phyloP scores from a whole-genome alignment of 495 filamentous ascomycete genomes.

The Annulohypoxylon moriforme region DNA sequence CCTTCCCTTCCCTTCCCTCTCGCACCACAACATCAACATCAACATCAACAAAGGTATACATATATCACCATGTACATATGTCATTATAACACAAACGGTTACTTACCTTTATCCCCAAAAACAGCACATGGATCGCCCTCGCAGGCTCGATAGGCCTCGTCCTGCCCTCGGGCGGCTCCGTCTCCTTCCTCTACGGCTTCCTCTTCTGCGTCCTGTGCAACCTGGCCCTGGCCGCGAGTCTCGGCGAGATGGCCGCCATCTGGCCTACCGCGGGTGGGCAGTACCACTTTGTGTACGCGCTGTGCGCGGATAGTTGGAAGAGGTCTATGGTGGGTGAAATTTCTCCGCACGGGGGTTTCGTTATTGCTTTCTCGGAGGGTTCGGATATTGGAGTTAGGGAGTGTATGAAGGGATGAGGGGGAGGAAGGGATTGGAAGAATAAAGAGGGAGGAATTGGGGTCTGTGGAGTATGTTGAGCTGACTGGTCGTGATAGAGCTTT shows the following conservation, averaged over 20 bases:
- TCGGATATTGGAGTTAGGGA: neutral
- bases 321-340: constrained; percentile 41
- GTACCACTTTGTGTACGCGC: constrained; percentile 61
- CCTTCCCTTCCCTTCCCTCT: neutral
- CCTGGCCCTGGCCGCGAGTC: constrained; percentile 56
- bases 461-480: neutral
- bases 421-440: neutral
- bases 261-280: constrained; percentile 66
- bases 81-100: no score
- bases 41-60: no score
- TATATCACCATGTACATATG: neutral
- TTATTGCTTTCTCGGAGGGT: neutral
- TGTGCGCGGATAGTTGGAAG: constrained; percentile 50
- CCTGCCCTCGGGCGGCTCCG: constrained; percentile 49
- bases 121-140: constrained; percentile 52
- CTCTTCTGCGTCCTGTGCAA: constrained; percentile 56
- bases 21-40: no score
- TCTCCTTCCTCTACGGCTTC: constrained; percentile 50
- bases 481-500: constrained; percentile 44
- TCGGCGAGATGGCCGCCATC: constrained; percentile 63
- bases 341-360: neutral
- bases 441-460: neutral
- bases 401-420: neutral
- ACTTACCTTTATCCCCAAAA: no score
- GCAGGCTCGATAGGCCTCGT: constrained; percentile 52